Percentiles rank a stretch among this genome's conserved stretches.
phyloP scores from a whole-genome alignment of 192 early-diverging fungal genomes.

The Backusella morwellensis region DNA sequence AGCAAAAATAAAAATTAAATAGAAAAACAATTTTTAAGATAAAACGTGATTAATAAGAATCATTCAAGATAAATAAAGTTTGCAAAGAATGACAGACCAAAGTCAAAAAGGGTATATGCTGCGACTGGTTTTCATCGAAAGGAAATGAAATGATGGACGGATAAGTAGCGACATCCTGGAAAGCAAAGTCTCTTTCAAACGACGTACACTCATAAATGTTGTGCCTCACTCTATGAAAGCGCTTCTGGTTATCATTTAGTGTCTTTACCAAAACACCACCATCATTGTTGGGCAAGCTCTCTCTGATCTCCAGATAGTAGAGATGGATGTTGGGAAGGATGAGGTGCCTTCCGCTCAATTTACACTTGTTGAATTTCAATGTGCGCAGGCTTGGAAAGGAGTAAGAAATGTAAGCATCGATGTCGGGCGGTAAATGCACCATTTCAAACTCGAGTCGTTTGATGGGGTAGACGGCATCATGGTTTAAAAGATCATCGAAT shows the following conservation, averaged over 20 bases:
- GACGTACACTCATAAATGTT: background rate
- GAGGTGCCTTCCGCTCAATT: background rate
- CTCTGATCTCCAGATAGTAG: background rate
- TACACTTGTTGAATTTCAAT: background rate
- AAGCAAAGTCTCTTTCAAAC: background rate
- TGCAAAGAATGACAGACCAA: background rate
- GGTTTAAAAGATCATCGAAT: background rate
- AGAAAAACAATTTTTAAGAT: too few species aligned
- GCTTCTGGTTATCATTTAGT: background rate
- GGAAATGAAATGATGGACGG: background rate
- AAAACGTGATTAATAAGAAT: background rate
- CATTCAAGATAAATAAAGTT: background rate
- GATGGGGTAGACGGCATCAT: background rate
- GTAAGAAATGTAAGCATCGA: background rate
- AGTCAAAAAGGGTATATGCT: background rate
- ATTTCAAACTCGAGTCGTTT: background rate
- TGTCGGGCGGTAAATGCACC: background rate
- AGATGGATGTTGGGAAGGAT: background rate
- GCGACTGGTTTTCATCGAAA: background rate
- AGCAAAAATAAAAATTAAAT: background rate
- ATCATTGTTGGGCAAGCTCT: background rate
- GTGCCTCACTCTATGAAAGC: background rate
- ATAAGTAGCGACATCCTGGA: background rate
- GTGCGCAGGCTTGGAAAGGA: background rate
- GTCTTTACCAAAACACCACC: background rate